These are phyloP conservation scores for Ogataea populi-albae DNA, from an alignment of 805 yeast species.

Conservation along the genomic window DNA sequence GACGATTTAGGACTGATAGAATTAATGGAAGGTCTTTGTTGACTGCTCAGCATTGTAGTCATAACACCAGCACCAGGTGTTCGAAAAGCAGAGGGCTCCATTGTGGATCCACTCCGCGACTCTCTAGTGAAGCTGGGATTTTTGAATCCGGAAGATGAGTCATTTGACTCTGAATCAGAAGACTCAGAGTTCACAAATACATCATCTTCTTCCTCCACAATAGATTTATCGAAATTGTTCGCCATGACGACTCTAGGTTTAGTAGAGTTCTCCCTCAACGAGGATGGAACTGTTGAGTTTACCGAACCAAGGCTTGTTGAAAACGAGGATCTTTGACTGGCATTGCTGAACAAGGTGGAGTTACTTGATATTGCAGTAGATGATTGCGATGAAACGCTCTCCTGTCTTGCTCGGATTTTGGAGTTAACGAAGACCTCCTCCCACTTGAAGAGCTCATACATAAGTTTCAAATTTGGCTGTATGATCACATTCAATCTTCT, in stretches of 20 bases:
- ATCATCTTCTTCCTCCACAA: slow-evolving; percentile 21
- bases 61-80: too few species aligned
- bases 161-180: slow-evolving; percentile 8
- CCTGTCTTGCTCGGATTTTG: slow-evolving; percentile 10
- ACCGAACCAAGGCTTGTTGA: slow-evolving; percentile 26
- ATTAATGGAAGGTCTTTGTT: slow-evolving; percentile 5
- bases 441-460: slow-evolving; percentile 84
- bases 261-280: slow-evolving; percentile 14
- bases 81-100: neutral
- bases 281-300: slow-evolving; percentile 15
- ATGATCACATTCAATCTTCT: slow-evolving; percentile 87
- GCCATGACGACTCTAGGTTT: slow-evolving; percentile 11
- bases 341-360: slow-evolving; percentile 17
- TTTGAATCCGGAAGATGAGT: neutral
- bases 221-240: slow-evolving; percentile 16
- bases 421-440: slow-evolving; percentile 40
- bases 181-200: slow-evolving; percentile 18
- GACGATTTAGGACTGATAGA: slow-evolving; percentile 14
- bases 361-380: slow-evolving; percentile 15
- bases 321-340: slow-evolving; percentile 24
- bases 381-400: slow-evolving; percentile 20
- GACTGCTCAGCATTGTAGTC: neutral
- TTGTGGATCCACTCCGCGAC: slow-evolving; percentile 1
- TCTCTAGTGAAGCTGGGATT: neutral
- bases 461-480: slow-evolving; percentile 87